Percentiles rank a stretch among this genome's conserved stretches.
phyloP scores from a whole-genome alignment of 2,329 filamentous ascomycete genomes.

The Fusarium dlaminii region DNA sequence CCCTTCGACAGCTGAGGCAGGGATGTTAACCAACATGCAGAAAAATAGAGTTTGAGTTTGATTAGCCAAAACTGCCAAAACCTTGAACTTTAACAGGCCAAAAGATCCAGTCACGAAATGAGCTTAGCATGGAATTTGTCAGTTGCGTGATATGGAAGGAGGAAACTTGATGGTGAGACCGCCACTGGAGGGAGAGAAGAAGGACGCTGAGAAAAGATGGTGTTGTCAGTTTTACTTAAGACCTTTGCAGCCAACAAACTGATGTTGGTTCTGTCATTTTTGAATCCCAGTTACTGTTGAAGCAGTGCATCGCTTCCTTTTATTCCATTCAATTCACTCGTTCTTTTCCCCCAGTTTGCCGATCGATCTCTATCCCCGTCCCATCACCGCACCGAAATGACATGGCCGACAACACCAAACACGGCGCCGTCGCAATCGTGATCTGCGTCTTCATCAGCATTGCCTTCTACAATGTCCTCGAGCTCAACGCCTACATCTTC shows the following conservation, averaged over 20 bases:
- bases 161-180: not conserved
- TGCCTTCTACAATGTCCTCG: constrained; percentile 47
- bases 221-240: not conserved
- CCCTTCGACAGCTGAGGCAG: not conserved
- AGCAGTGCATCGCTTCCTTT: not conserved
- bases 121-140: not conserved
- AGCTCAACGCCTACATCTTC: constrained; percentile 47
- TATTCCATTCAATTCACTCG: not conserved
- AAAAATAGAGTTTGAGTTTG: not conserved
- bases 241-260: not conserved
- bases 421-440: constrained; percentile 25
- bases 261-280: not conserved
- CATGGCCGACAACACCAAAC: constrained; percentile 20
- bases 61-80: not conserved
- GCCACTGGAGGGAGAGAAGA: not conserved
- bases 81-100: not conserved
- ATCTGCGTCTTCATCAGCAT: constrained; percentile 41
- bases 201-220: not conserved
- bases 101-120: not conserved
- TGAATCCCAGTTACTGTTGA: no score
- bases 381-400: not conserved
- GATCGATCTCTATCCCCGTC: not conserved
- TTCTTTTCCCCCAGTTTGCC: not conserved
- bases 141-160: not conserved
- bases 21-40: not conserved